A percentile compares a stretch with the other conserved stretches of the same genome.
These are phyloP conservation scores for Magnusiomyces ingens DNA, from an alignment of 1,139 yeast genomes.

Conservation along the genomic window DNA sequence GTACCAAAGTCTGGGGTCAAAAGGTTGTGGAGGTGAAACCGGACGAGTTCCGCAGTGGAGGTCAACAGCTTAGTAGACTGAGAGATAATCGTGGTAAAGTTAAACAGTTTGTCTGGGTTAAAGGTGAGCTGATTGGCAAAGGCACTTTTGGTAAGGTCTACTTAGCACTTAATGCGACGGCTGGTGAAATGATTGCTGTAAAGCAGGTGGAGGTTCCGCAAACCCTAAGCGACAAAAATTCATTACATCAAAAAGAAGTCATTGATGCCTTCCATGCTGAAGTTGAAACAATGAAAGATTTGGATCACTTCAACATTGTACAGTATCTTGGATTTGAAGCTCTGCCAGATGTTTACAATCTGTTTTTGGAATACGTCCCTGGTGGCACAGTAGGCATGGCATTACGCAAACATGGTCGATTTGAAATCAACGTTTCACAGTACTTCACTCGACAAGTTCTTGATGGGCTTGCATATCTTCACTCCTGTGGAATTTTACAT, in stretches of 20 bases:
- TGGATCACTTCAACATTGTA: constrained; percentile 90
- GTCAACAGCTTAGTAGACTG: constrained; percentile 43
- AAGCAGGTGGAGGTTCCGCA: constrained; percentile 80
- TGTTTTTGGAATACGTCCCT: constrained; percentile 91
- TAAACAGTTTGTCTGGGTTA: constrained; percentile 93
- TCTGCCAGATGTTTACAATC: constrained; percentile 64
- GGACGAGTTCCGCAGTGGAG: constrained; percentile 50
- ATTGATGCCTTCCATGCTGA: constrained; percentile 84
- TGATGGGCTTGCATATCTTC: constrained; percentile 78
- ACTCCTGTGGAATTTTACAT: constrained; percentile 80
- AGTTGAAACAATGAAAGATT: constrained; percentile 88
- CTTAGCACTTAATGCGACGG: constrained; percentile 86
- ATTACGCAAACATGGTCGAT: constrained; percentile 73
- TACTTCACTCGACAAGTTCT: constrained; percentile 76
- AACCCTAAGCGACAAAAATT: constrained; percentile 40
- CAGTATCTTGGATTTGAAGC: constrained; percentile 93
- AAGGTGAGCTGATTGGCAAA: constrained; percentile 92
- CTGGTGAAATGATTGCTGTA: constrained; percentile 98
- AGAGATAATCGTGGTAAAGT: constrained; percentile 60
- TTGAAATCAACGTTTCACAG: constrained; percentile 69
- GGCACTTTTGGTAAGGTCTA: constrained; percentile 98
- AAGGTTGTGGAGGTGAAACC: constrained; percentile 87
- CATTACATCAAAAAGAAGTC: constrained; percentile 45
- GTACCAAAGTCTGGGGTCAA: constrained; percentile 98
- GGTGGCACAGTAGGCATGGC: constrained; percentile 95